Evolutionary conservation across 768 basidiomycete genomes (phyloP).

Genomic region (Mycena capillaripes): DNA sequence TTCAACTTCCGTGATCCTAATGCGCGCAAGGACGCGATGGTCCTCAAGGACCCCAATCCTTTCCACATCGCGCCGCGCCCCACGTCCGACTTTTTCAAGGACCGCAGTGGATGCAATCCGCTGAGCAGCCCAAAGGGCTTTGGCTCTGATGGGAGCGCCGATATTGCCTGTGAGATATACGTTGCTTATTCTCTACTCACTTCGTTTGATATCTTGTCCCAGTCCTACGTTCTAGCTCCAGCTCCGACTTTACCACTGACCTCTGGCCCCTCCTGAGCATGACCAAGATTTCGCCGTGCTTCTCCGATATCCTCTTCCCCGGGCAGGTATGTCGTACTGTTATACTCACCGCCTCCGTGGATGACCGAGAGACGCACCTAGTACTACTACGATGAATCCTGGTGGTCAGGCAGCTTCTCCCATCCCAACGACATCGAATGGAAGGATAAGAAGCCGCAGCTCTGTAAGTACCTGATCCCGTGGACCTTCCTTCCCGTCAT

Average conservation of each 20-base stretch:
- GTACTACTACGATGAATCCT: constrained; percentile 36
- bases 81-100: constrained; percentile 28
- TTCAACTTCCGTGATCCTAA: constrained; percentile 36
- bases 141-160: constrained; percentile 29
- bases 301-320: constrained; percentile 39
- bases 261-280: constrained; percentile 38
- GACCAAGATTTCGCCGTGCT: constrained; percentile 37
- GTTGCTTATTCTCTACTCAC: neutral
- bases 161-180: constrained; percentile 32
- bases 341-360: neutral
- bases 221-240: constrained; percentile 37
- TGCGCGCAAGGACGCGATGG: constrained; percentile 29
- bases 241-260: constrained; percentile 39
- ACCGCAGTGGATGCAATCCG: constrained; percentile 31
- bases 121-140: constrained; percentile 31
- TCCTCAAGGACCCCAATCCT: constrained; percentile 30
- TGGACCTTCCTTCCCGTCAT: neutral
- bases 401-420: constrained; percentile 36
- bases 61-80: constrained; percentile 32
- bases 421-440: constrained; percentile 32
- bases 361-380: neutral
- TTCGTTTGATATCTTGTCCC: neutral
- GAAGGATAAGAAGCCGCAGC: constrained; percentile 33
- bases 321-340: constrained; percentile 23
- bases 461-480: constrained; percentile 7